Evolutionary conservation across 805 yeast species (phyloP).

Genomic region (Priceomyces medius): DNA sequence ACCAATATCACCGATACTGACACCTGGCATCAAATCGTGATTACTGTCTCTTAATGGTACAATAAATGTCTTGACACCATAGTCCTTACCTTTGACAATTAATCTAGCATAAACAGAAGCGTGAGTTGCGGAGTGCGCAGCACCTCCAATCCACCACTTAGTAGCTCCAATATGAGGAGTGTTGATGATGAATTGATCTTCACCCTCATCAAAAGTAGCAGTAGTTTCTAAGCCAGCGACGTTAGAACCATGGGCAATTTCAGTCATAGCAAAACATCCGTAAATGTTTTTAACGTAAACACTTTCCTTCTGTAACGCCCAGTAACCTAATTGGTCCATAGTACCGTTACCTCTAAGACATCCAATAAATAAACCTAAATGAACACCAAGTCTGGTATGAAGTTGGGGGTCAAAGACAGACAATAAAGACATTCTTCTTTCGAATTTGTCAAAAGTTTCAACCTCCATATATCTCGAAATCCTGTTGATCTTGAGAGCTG

Average conservation of each 20-base stretch:
- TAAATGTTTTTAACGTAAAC: constrained; percentile 38
- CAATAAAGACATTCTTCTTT: constrained; percentile 28
- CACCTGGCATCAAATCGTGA: constrained; percentile 72
- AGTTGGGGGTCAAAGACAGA: constrained; percentile 32
- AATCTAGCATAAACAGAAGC: constrained; percentile 77
- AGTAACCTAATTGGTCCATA: constrained; percentile 30
- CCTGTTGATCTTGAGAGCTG: constrained; percentile 30
- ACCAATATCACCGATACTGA: constrained; percentile 85
- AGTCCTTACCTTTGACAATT: constrained; percentile 73
- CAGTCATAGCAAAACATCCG: constrained; percentile 91
- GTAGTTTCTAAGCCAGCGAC: constrained; percentile 89
- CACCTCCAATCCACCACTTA: constrained; percentile 98
- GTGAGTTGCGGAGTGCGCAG: constrained; percentile 89
- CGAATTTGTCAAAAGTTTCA: constrained; percentile 26
- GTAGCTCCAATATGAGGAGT: constrained; percentile 91
- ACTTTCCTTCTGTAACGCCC: constrained; percentile 32
- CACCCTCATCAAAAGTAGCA: constrained; percentile 66
- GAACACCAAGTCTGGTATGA: constrained; percentile 31
- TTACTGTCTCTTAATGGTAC: constrained; percentile 80
- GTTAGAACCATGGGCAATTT: constrained; percentile 85
- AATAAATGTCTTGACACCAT: constrained; percentile 86
- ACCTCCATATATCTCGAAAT: constrained; percentile 32
- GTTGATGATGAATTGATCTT: constrained; percentile 66
- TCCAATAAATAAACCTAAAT: constrained; percentile 32
- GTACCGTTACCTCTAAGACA: constrained; percentile 38